Percentiles rank a stretch among this genome's conserved stretches.
phyloP scores from a whole-genome alignment of 2,329 filamentous ascomycete species.

The Epichloe uncinata region DNA sequence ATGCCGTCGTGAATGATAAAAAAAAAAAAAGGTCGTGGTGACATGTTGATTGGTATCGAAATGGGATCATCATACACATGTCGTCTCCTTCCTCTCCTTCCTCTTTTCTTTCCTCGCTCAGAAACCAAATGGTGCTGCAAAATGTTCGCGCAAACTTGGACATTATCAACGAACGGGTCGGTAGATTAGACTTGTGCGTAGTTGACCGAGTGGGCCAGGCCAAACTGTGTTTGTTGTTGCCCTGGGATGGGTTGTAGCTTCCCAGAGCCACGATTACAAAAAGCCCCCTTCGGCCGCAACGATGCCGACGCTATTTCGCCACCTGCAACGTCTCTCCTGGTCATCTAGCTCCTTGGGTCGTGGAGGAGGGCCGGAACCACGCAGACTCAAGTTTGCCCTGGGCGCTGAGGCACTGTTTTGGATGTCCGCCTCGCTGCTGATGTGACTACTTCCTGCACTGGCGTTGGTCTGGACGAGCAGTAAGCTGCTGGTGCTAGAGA shows the following conservation, averaged over 20 bases:
- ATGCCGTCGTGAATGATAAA: not conserved
- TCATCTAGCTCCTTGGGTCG: slow-evolving; percentile 22
- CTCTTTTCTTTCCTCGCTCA: not conserved
- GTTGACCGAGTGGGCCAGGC: not conserved
- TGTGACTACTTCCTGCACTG: slow-evolving; percentile 33
- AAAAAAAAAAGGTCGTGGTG: not conserved
- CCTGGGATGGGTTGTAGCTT: too few relatives aligned
- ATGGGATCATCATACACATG: not conserved
- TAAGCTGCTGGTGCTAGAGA: slow-evolving; percentile 48
- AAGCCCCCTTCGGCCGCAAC: slow-evolving; percentile 41
- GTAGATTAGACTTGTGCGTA: too few relatives aligned
- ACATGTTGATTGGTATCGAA: not conserved
- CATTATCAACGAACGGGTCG: too few relatives aligned
- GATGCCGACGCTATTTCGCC: slow-evolving; percentile 43
- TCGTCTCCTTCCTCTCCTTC: not conserved
- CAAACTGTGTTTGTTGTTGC: too few relatives aligned
- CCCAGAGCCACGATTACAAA: not conserved
- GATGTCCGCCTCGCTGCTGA: slow-evolving; percentile 31
- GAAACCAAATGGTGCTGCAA: not conserved
- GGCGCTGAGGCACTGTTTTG: slow-evolving; percentile 22
- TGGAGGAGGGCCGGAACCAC: slow-evolving; percentile 19
- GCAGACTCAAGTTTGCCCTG: slow-evolving; percentile 29
- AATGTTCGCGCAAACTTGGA: not conserved
- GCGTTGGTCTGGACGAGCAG: slow-evolving; percentile 45
- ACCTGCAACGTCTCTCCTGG: slow-evolving; percentile 36